Evolutionary conservation across 331 rosid species (phyloP), one percentile per base, ranked within the genome.

Genomic region (Spiraea crenata): DNA sequence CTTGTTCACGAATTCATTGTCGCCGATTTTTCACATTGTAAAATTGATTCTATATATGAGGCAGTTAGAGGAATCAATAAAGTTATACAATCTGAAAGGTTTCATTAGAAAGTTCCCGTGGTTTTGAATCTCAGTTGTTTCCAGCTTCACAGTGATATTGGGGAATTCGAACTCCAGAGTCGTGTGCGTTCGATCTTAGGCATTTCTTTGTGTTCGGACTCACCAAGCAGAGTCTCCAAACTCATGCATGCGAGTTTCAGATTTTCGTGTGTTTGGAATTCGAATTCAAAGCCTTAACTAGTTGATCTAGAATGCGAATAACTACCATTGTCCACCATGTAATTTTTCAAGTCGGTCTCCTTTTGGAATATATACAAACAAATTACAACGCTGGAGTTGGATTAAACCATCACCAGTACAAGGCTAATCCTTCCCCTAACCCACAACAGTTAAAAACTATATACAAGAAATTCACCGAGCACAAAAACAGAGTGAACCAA

Each of bases 1-100:
- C 75, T 62, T 9, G 61, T 55, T 55, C 76, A 55, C 54, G 76
- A 70, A 19, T 76, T 63, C 69, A 45, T 40, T 9, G 66, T 40
- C 6, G 76, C 71, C 1, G 80, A 76, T 25, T 20, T 47, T 63
- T 63, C 60, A 20, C 76, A 70, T 37, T 3, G 65, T 38, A 67
- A 63, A 63, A 45, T 46, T 19, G 57, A 37, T 19, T 63, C 58
- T 51, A 51, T 57, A 4, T 45, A 46, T 12, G 78, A 74, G 59
- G 56, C 14, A 5, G 37, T 65, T 17, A 3, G 45, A 31, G 65
- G 65, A 45, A 55, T 65, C 25, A 74, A 55, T 57, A 45, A 8
- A 45, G 58, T 65, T 57, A 45, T 74, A 37, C 58, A 12, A 49
- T 50, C 58, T 5, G 47, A 38, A 50, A 35, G 35, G 10, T 67